Percentiles rank a stretch among this genome's conserved stretches.
Evolutionary conservation across 805 yeast genomes (phyloP).

Genomic region (Schwanniomyces occidentalis): DNA sequence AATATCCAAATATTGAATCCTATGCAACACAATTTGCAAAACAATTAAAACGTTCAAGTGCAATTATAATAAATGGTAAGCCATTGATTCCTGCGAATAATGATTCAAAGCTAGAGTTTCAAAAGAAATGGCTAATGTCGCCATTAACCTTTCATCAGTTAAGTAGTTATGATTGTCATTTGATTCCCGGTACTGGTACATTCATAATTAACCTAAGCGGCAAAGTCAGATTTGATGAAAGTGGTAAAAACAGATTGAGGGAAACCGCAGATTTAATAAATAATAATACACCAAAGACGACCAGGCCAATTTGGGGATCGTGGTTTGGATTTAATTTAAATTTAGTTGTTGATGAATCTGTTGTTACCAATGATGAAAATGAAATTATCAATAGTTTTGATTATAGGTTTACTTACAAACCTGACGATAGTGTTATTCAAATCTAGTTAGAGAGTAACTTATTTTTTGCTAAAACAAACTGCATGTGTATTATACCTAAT

Average conservation of each 20-base stretch:
- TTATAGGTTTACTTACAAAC: slow-evolving; percentile 65
- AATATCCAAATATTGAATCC: slow-evolving; percentile 34
- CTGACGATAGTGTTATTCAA: slow-evolving; percentile 49
- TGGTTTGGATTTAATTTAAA: slow-evolving; percentile 68
- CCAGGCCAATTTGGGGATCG: slow-evolving; percentile 64
- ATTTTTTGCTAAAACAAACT: slow-evolving; percentile 1
- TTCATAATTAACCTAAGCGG: slow-evolving; percentile 52
- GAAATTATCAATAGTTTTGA: slow-evolving; percentile 61
- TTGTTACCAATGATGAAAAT: slow-evolving; percentile 29
- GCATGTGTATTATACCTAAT: slow-evolving; percentile 3
- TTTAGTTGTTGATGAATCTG: slow-evolving; percentile 58
- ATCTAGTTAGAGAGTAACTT: slow-evolving; percentile 10
- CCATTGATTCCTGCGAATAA: slow-evolving; percentile 40
- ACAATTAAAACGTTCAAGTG: slow-evolving; percentile 50
- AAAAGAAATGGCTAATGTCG: slow-evolving; percentile 55
- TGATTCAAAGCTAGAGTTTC: slow-evolving; percentile 48
- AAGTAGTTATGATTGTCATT: slow-evolving; percentile 65
- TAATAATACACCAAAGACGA: slow-evolving; percentile 13
- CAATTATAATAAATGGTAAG: slow-evolving; percentile 59
- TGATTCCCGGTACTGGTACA: slow-evolving; percentile 63
- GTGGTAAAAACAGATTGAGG: slow-evolving; percentile 66
- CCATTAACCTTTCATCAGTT: slow-evolving; percentile 64
- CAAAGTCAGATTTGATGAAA: slow-evolving; percentile 74
- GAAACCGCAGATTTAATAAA: slow-evolving; percentile 56
- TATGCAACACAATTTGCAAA: slow-evolving; percentile 49